phyloP scores from a whole-genome alignment of 2,329 filamentous ascomycete genomes.

The Scytalidium lignicola region DNA sequence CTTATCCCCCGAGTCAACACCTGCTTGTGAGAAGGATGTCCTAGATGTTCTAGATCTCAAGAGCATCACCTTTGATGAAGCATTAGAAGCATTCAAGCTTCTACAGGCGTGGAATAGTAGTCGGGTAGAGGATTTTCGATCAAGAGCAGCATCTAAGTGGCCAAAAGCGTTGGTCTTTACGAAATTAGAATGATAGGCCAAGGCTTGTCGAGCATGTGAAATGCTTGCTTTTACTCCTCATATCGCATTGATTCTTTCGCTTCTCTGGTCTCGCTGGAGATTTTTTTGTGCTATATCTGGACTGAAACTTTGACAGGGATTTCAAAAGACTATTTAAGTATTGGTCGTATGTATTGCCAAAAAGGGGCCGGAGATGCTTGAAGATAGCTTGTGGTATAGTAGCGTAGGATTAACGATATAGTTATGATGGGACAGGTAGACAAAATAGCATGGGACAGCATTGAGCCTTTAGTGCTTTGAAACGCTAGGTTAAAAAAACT shows the following conservation, averaged over 20 bases:
- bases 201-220: not conserved
- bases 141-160: conserved; percentile 43
- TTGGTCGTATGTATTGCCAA: not conserved
- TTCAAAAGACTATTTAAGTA: not conserved
- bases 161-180: conserved; percentile 20
- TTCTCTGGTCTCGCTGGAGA: not conserved
- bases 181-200: not conserved
- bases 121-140: conserved; percentile 43
- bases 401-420: conserved; percentile 1
- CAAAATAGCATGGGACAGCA: conserved; percentile 14
- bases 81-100: conserved; percentile 45
- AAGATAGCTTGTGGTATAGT: not conserved
- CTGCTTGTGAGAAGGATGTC: conserved; percentile 57
- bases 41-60: conserved; percentile 49
- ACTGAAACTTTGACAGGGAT: not conserved
- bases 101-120: conserved; percentile 46
- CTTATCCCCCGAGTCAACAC: conserved; percentile 51
- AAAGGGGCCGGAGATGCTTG: not conserved
- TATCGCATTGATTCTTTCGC: not conserved
- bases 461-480: conserved; percentile 1
- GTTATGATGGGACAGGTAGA: conserved; percentile 15
- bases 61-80: conserved; percentile 49
- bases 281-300: not conserved
- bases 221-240: not conserved
- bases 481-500: not conserved